phyloP scores from a whole-genome alignment of 495 filamentous ascomycete species.

The Penicillium coprophilum region DNA sequence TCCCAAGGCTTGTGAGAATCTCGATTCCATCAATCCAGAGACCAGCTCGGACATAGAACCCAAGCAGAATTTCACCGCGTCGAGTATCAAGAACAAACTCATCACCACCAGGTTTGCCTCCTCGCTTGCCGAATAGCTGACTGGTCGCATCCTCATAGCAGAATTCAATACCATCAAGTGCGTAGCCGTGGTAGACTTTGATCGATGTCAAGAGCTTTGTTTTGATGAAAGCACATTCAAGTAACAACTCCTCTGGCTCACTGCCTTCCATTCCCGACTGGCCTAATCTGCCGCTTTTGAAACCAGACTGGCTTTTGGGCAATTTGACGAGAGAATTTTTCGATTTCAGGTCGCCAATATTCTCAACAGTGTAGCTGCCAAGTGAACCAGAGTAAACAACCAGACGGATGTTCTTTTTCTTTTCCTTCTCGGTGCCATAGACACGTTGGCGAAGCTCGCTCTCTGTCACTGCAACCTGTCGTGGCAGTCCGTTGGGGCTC shows the following conservation, averaged over 20 bases:
- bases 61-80: constrained; percentile 80
- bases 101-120: constrained; percentile 71
- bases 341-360: constrained; percentile 65
- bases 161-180: constrained; percentile 88
- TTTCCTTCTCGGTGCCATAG: constrained; percentile 61
- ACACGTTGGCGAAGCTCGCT: constrained; percentile 68
- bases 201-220: constrained; percentile 74
- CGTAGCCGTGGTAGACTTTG: constrained; percentile 72
- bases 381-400: constrained; percentile 71
- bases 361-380: constrained; percentile 69
- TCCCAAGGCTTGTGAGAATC: constrained; percentile 82
- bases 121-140: constrained; percentile 86
- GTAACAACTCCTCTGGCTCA: constrained; percentile 68
- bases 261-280: constrained; percentile 69
- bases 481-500: constrained; percentile 58
- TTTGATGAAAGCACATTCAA: constrained; percentile 65
- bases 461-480: constrained; percentile 72
- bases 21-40: constrained; percentile 89
- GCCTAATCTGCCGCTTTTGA: constrained; percentile 75
- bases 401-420: constrained; percentile 67
- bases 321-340: constrained; percentile 74
- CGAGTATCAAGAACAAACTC: constrained; percentile 81
- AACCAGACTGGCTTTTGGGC: constrained; percentile 69
- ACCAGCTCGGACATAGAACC: constrained; percentile 81
- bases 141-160: constrained; percentile 83